phyloP scores from a whole-genome alignment of 257 asterid species.

The Paraleonurus japonicus region DNA sequence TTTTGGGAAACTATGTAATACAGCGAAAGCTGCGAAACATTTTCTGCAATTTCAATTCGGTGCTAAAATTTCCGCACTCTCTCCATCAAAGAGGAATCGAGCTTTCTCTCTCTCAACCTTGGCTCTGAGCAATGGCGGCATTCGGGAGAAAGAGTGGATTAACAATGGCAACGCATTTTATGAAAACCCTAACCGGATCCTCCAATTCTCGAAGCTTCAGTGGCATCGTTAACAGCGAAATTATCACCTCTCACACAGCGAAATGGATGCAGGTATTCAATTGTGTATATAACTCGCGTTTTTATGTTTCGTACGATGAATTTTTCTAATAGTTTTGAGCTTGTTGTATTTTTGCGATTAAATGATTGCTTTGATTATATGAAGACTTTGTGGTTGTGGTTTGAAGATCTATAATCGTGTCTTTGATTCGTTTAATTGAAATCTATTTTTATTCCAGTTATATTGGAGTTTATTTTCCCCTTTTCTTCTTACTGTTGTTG shows the following conservation, averaged over 20 bases:
- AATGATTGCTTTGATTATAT: background rate
- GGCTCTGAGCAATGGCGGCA: constrained; percentile 41
- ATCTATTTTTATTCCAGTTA: background rate
- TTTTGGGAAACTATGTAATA: background rate
- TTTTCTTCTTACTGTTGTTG: background rate
- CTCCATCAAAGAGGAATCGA: constrained; percentile 12
- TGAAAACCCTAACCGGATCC: constrained; percentile 48
- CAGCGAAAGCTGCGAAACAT: background rate
- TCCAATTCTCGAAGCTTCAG: constrained; percentile 48
- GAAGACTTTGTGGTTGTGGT: constrained; percentile 14
- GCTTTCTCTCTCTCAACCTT: constrained; percentile 18
- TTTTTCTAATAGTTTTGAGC: constrained; percentile 6
- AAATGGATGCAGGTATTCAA: constrained; percentile 85
- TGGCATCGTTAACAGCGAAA: constrained; percentile 46
- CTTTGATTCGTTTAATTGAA: background rate
- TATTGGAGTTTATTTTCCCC: background rate
- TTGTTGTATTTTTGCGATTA: background rate
- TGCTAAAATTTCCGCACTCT: background rate
- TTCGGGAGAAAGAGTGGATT: constrained; percentile 45
- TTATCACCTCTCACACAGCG: constrained; percentile 67
- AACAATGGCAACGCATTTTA: constrained; percentile 42
- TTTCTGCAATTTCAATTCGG: constrained; percentile 6
- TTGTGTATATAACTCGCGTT: background rate
- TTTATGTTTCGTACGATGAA: background rate
- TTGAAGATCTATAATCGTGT: constrained; percentile 22